These are phyloP conservation scores for Colletotrichum simmondsii DNA, from an alignment of 2,329 filamentous ascomycete species.

Conservation along the genomic window DNA sequence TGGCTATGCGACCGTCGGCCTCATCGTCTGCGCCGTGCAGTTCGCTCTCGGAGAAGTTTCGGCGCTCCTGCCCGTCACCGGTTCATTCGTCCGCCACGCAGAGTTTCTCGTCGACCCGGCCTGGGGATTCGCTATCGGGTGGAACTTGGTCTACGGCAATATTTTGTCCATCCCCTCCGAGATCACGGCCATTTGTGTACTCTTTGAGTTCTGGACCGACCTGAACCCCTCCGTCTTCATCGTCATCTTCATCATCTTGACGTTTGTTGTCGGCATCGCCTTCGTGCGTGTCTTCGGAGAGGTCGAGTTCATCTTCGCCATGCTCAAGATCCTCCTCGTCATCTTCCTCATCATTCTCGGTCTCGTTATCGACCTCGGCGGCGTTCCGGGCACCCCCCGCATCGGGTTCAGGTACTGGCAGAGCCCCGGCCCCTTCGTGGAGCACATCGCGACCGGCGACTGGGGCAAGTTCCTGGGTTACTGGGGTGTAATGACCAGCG, in stretches of 20 bases:
- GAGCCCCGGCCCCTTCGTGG: slow-evolving; percentile 63
- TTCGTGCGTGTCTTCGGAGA: slow-evolving; percentile 57
- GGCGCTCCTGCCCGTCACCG: slow-evolving; percentile 70
- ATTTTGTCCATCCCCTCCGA: slow-evolving; percentile 51
- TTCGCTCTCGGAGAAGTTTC: slow-evolving; percentile 70
- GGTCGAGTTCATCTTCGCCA: slow-evolving; percentile 66
- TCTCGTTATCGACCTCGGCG: slow-evolving; percentile 52
- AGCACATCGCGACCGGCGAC: slow-evolving; percentile 60
- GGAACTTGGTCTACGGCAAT: slow-evolving; percentile 68
- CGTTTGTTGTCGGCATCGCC: slow-evolving; percentile 35
- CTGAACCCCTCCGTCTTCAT: slow-evolving; percentile 38
- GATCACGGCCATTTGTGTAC: slow-evolving; percentile 38
- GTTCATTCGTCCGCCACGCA: slow-evolving; percentile 69
- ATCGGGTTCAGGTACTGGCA: slow-evolving; percentile 38
- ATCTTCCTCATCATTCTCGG: slow-evolving; percentile 72
- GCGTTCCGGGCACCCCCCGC: slow-evolving; percentile 38
- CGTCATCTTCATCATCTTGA: slow-evolving; percentile 36
- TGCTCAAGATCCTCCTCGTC: slow-evolving; percentile 65
- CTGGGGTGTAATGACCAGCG: slow-evolving; percentile 39
- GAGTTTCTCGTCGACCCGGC: slow-evolving; percentile 71
- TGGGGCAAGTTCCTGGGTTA: slow-evolving; percentile 45
- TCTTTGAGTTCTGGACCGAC: slow-evolving; percentile 40
- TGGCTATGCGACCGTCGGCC: slow-evolving; percentile 66
- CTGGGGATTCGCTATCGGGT: slow-evolving; percentile 65
- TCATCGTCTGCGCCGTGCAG: slow-evolving; percentile 67